Conservation (phyloP, 2,329 filamentous ascomycete species). For the Cercospora zeina region DNA sequence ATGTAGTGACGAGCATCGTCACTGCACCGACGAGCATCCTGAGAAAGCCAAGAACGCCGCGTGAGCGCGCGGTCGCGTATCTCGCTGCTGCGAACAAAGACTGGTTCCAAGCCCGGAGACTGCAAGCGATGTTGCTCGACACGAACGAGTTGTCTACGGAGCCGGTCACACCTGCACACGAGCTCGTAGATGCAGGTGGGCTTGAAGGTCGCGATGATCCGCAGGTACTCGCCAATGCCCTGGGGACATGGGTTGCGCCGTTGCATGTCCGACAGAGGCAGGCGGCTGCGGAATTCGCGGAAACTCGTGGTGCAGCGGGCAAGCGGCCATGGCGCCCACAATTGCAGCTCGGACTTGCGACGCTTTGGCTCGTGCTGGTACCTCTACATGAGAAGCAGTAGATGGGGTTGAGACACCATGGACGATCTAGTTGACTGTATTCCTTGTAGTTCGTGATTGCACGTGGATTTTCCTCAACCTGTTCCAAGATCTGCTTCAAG, state of each 20-base stretch:
- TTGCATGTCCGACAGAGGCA: not conserved
- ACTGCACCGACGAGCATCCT: slow-evolving; percentile 17
- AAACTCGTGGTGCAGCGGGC: slow-evolving; percentile 14
- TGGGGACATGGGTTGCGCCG: slow-evolving; percentile 16
- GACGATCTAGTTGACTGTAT: not conserved
- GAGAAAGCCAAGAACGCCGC: slow-evolving; percentile 27
- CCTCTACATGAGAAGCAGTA: too few species aligned
- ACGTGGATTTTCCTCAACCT: not conserved
- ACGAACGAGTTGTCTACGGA: slow-evolving; percentile 23
- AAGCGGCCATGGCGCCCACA: slow-evolving; percentile 12
- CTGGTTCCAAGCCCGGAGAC: slow-evolving; percentile 26
- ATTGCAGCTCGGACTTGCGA: slow-evolving; percentile 20
- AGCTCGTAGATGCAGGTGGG: slow-evolving; percentile 13
- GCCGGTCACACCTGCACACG: not conserved
- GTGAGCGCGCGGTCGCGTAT: slow-evolving; percentile 26
- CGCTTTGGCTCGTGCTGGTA: slow-evolving; percentile 25
- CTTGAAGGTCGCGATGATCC: slow-evolving; percentile 2
- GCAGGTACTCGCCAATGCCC: slow-evolving; percentile 12
- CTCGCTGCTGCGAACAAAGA: slow-evolving; percentile 28
- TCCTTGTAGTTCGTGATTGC: not conserved
- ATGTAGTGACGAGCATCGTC: slow-evolving; percentile 23
- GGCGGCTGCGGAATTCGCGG: not conserved
- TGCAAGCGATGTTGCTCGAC: slow-evolving; percentile 24
- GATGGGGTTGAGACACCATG: not conserved
- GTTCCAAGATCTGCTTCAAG: not conserved